Evolutionary conservation across 495 filamentous ascomycete genomes (phyloP).

Genomic region (Immersiella caudata): DNA sequence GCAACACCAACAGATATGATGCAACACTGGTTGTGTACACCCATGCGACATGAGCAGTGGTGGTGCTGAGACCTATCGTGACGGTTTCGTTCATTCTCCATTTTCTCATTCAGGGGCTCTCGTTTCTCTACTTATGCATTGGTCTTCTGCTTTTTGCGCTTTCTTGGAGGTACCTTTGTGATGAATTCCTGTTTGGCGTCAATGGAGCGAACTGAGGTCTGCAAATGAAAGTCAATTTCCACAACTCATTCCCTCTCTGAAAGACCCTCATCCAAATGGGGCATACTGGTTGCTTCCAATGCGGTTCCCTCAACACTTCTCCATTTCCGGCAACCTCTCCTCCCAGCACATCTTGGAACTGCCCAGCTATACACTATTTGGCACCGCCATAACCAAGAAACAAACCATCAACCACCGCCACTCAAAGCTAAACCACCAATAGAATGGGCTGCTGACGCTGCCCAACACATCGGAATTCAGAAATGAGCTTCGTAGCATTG

Average conservation of each 20-base stretch:
- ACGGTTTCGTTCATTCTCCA: not conserved
- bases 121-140: not conserved
- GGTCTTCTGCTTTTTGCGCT: not conserved
- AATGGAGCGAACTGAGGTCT: too few relatives aligned
- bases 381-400: not conserved
- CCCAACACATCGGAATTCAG: not conserved
- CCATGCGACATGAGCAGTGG: slow-evolving; percentile 22
- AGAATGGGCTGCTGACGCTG: not conserved
- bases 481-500: not conserved
- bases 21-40: slow-evolving; percentile 16
- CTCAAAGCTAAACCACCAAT: not conserved
- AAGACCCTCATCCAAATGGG: too few relatives aligned
- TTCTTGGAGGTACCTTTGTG: too few relatives aligned
- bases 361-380: not conserved
- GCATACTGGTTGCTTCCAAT: too few relatives aligned
- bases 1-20: not conserved
- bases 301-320: too few relatives aligned
- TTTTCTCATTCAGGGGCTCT: not conserved
- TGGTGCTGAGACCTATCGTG: slow-evolving; percentile 6
- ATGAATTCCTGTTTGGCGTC: too few relatives aligned
- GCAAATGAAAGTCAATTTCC: too few relatives aligned
- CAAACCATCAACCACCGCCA: not conserved
- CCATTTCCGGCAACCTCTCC: not conserved
- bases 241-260: too few relatives aligned
- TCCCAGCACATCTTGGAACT: not conserved